These are phyloP conservation scores for Ustilago vetiveriae DNA, from an alignment of 1,284 basidiomycete genomes.

Conservation along the genomic window DNA sequence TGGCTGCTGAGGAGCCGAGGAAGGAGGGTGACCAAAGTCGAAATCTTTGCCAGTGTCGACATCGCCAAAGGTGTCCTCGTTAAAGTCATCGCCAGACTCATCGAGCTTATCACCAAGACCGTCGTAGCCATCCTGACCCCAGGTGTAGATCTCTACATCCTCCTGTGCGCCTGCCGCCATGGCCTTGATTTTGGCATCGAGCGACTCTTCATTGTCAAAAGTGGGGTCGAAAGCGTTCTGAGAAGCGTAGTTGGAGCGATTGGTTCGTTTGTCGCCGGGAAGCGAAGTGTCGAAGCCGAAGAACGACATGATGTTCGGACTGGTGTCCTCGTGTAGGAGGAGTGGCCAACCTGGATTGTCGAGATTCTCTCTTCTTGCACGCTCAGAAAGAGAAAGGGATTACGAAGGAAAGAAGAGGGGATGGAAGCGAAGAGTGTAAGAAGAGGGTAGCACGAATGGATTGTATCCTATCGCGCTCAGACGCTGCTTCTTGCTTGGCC, in stretches of 20 bases:
- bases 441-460: too few relatives aligned
- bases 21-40: constrained; percentile 75
- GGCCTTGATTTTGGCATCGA: constrained; percentile 68
- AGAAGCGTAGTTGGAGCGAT: constrained; percentile 14
- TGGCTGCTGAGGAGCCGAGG: constrained; percentile 20
- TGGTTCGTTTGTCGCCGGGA: constrained; percentile 44
- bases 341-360: neutral
- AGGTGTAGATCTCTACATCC: constrained; percentile 84
- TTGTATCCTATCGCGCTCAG: constrained; percentile 20
- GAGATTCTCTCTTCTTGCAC: too few relatives aligned
- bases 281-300: constrained; percentile 66
- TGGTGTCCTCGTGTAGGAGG: neutral
- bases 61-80: constrained; percentile 89
- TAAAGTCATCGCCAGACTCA: constrained; percentile 70
- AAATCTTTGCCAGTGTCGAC: constrained; percentile 78
- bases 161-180: constrained; percentile 72
- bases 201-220: constrained; percentile 56
- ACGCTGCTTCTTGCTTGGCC: constrained; percentile 1
- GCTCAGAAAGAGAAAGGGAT: too few relatives aligned
- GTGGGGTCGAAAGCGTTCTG: constrained; percentile 44
- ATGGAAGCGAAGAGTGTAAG: neutral
- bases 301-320: constrained; percentile 62
- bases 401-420: too few relatives aligned
- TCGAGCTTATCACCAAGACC: constrained; percentile 86
- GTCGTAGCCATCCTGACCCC: constrained; percentile 88